These are phyloP conservation scores for Thalassiosira profunda DNA, from an alignment of 108 stramenopile species.

Conservation along the genomic window DNA sequence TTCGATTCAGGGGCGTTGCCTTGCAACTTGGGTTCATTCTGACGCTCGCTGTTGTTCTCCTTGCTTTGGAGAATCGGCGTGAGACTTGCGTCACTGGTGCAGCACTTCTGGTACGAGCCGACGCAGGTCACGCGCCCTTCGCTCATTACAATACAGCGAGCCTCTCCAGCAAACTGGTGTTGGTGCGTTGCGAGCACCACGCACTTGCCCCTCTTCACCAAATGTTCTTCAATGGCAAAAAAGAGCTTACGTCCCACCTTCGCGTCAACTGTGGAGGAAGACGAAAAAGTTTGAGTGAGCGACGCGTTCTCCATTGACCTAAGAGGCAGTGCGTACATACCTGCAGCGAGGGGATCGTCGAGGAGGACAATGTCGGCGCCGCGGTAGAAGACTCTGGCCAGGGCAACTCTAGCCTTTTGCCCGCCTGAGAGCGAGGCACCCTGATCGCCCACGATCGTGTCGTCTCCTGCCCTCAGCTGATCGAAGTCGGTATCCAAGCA, in stretches of 20 bases:
- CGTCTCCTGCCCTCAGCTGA: conserved; percentile 58
- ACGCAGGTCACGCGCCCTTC: conserved; percentile 47
- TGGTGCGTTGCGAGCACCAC: conserved; percentile 90
- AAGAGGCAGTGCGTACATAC: background rate
- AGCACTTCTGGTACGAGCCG: conserved; percentile 68
- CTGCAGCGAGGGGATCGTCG: conserved; percentile 77
- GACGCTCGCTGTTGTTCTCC: too few relatives aligned
- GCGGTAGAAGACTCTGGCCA: conserved; percentile 40
- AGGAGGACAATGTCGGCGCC: conserved; percentile 67
- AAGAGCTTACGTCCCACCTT: conserved; percentile 80
- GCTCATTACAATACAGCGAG: conserved; percentile 63
- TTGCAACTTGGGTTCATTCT: too few relatives aligned
- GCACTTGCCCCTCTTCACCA: conserved; percentile 52
- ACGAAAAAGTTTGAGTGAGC: background rate
- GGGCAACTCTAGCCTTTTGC: conserved; percentile 47
- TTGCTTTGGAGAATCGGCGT: too few relatives aligned
- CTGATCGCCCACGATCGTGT: conserved; percentile 82
- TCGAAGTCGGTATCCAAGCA: conserved; percentile 66
- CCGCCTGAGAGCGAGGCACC: conserved; percentile 65
- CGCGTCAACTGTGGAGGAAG: conserved; percentile 84
- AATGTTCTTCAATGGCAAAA: conserved; percentile 54
- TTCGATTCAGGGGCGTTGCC: too few relatives aligned
- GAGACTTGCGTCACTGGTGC: conserved; percentile 50
- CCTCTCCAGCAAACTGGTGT: conserved; percentile 72
- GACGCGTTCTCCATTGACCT: background rate